Evolutionary conservation across 441 rosid genomes (phyloP).

Genomic region (Mallotus repandus): DNA sequence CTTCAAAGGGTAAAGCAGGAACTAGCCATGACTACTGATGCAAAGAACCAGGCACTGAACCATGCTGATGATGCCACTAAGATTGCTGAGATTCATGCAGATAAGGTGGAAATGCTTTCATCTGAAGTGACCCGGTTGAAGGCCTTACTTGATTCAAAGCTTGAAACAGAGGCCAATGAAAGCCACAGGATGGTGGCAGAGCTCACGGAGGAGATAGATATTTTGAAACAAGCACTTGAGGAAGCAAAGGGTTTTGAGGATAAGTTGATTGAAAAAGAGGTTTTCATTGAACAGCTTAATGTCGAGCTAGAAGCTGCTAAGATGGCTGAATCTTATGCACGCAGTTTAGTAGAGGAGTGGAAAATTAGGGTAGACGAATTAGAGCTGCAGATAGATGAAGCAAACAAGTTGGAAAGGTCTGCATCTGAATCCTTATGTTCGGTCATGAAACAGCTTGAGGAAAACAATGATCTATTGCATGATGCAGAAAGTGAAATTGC

Average conservation of each 20-base stretch:
- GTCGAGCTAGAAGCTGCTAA: slow-evolving; percentile 82
- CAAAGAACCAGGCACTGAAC: slow-evolving; percentile 75
- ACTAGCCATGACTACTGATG: slow-evolving; percentile 63
- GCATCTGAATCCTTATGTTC: slow-evolving; percentile 73
- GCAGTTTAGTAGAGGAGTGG: slow-evolving; percentile 60
- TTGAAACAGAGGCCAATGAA: slow-evolving; percentile 49
- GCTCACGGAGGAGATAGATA: slow-evolving; percentile 55
- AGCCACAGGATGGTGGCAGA: slow-evolving; percentile 43
- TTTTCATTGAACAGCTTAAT: slow-evolving; percentile 61
- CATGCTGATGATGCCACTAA: slow-evolving; percentile 86
- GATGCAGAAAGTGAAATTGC: slow-evolving; percentile 62
- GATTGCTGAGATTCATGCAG: slow-evolving; percentile 80
- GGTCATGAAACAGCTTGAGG: slow-evolving; percentile 72
- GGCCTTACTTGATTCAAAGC: slow-evolving; percentile 63
- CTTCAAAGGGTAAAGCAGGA: slow-evolving; percentile 69
- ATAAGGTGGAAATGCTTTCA: slow-evolving; percentile 71
- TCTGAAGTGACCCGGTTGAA: slow-evolving; percentile 63
- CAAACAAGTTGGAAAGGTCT: slow-evolving; percentile 60
- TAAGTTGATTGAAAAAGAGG: slow-evolving; percentile 59
- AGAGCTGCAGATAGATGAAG: slow-evolving; percentile 56
- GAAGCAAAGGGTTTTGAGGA: slow-evolving; percentile 47
- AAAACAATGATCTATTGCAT: slow-evolving; percentile 53
- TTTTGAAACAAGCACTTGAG: slow-evolving; percentile 54
- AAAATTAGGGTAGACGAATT: slow-evolving; percentile 56
- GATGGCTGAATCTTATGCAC: slow-evolving; percentile 82